Conservation (phyloP, 2,329 filamentous ascomycete genomes). For the Gaeumannomyces tritici region DNA sequence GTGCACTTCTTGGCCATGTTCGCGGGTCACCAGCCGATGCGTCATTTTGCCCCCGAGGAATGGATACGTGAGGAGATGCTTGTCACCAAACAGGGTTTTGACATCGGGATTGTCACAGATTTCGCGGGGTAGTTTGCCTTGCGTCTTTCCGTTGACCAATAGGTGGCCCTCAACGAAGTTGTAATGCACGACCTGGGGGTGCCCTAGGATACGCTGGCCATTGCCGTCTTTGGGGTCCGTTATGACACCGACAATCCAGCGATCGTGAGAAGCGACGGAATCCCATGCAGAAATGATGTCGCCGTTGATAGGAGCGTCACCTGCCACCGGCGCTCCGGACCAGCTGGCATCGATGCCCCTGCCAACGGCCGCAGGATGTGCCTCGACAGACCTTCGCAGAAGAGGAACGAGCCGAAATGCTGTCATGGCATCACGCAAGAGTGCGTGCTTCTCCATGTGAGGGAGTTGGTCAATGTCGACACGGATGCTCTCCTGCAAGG, state of each 20-base stretch:
- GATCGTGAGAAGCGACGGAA: too few relatives aligned
- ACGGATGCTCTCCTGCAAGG: too few relatives aligned
- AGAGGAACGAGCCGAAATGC: conserved; percentile 22
- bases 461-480: too few relatives aligned
- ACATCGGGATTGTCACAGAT: conserved; percentile 34
- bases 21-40: conserved; percentile 27
- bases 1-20: conserved; percentile 36
- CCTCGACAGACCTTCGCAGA: conserved; percentile 24
- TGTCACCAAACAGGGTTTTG: conserved; percentile 41
- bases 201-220: too few relatives aligned
- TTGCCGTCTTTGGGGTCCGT: too few relatives aligned
- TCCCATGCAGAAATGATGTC: too few relatives aligned
- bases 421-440: conserved; percentile 37
- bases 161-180: conserved; percentile 25
- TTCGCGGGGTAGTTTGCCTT: conserved; percentile 38
- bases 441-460: conserved; percentile 12
- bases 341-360: conserved; percentile 2
- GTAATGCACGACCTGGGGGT: conserved; percentile 16
- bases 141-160: conserved; percentile 23
- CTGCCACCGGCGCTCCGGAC: too few relatives aligned
- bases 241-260: too few relatives aligned
- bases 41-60: conserved; percentile 36
- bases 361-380: conserved; percentile 3
- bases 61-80: conserved; percentile 39
- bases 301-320: too few relatives aligned